A percentile compares a stretch with the other conserved stretches of the same genome.
These are phyloP conservation scores for Aspergillus candidus DNA, from an alignment of 2,329 filamentous ascomycete species.

Conservation along the genomic window DNA sequence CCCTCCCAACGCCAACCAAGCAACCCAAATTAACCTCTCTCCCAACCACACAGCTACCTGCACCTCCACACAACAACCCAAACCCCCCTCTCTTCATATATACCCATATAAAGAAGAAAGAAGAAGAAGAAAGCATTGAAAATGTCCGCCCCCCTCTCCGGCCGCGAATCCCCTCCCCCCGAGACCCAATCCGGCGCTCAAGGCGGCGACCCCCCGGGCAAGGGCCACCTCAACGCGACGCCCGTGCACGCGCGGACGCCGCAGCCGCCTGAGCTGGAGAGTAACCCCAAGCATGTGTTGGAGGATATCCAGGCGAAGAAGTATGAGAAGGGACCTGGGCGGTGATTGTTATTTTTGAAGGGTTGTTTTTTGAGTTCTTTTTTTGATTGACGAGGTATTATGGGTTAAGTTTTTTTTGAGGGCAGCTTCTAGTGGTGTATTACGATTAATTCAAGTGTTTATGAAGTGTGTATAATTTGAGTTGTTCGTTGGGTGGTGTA, in stretches of 20 bases:
- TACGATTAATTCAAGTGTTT: no score
- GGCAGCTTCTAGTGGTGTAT: no score
- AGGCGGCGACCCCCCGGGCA: constrained; percentile 53
- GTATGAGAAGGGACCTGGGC: constrained; percentile 16
- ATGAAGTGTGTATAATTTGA: no score
- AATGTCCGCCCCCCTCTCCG: constrained; percentile 59
- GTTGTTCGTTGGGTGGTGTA: no score
- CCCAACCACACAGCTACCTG: no score
- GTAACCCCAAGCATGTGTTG: constrained; percentile 39
- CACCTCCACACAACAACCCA: no score
- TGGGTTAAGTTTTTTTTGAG: no score
- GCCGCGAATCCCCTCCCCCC: constrained; percentile 72
- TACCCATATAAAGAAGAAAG: not conserved
- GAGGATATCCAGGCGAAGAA: constrained; percentile 35
- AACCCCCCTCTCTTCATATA: not conserved
- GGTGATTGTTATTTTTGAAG: not conserved
- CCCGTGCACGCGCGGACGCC: constrained; percentile 24
- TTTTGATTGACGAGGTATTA: no score
- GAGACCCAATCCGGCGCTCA: constrained; percentile 62
- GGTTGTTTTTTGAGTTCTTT: no score
- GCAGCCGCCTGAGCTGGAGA: constrained; percentile 25
- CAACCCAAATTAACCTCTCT: no score
- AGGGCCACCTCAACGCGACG: constrained; percentile 48
- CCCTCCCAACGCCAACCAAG: no score
- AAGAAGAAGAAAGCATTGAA: constrained; percentile 3